phyloP scores from a whole-genome alignment of 1,284 basidiomycete genomes.

The Cryptococcus sp. region DNA sequence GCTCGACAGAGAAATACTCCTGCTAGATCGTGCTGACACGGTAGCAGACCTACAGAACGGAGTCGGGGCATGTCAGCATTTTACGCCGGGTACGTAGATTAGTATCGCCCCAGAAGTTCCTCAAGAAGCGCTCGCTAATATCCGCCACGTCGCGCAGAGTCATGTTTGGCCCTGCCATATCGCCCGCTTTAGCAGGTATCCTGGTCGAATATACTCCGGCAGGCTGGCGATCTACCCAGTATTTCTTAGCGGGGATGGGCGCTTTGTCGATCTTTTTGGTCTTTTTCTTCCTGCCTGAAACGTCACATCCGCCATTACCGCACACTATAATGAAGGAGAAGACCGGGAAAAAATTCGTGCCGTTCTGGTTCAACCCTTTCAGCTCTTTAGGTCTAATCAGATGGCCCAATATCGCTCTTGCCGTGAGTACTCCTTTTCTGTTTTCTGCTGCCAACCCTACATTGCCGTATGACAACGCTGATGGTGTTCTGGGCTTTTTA shows the following conservation, averaged over 20 bases:
- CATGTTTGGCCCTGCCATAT: slow-evolving; percentile 44
- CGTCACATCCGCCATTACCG: slow-evolving; percentile 59
- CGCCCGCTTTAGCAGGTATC: slow-evolving; percentile 51
- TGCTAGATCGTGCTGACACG: background rate
- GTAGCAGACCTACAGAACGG: slow-evolving; percentile 59
- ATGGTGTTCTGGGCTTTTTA: slow-evolving; percentile 11
- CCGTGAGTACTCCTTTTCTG: slow-evolving; percentile 51
- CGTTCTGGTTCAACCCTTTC: slow-evolving; percentile 65
- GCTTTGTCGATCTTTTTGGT: slow-evolving; percentile 57
- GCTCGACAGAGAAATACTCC: background rate
- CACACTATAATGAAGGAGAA: slow-evolving; percentile 34
- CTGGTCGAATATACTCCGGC: slow-evolving; percentile 51
- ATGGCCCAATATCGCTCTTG: slow-evolving; percentile 62
- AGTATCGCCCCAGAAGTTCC: no score
- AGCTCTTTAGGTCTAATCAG: slow-evolving; percentile 58
- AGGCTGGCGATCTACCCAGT: slow-evolving; percentile 68
- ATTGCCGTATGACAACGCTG: no score
- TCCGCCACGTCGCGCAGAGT: slow-evolving; percentile 8
- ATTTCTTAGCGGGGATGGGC: slow-evolving; percentile 55
- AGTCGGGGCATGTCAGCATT: slow-evolving; percentile 66
- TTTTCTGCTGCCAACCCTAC: no score
- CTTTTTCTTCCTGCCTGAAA: slow-evolving; percentile 67
- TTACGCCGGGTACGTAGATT: slow-evolving; percentile 31
- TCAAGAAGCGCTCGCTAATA: no score
- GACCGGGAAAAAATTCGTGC: slow-evolving; percentile 48